Percentiles rank a stretch among this genome's conserved stretches.
These are phyloP conservation scores for Mycena galopus DNA, from an alignment of 768 basidiomycete genomes.

Conservation along the genomic window DNA sequence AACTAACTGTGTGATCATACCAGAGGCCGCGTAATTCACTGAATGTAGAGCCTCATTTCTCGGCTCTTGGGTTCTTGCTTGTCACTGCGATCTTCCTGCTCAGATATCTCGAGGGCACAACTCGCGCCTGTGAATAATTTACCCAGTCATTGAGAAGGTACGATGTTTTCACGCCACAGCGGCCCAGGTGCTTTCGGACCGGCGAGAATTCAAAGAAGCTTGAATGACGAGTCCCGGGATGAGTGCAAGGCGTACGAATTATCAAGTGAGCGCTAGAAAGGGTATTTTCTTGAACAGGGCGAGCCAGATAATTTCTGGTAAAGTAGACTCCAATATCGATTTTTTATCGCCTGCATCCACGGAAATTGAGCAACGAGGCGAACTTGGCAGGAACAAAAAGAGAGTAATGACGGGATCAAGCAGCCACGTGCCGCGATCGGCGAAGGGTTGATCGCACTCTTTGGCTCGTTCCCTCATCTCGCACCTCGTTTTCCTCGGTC, in stretches of 20 bases:
- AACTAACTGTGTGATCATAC: no score
- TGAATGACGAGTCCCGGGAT: neutral
- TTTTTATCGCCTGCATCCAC: neutral
- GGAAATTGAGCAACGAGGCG: neutral
- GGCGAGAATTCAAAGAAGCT: neutral
- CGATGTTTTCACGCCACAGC: no score
- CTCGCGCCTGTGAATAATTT: no score
- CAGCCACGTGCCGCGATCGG: constrained; percentile 3
- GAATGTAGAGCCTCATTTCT: no score
- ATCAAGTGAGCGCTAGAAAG: neutral
- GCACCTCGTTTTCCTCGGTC: constrained; percentile 10
- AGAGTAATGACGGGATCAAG: neutral
- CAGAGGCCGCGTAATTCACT: no score
- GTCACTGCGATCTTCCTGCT: no score
- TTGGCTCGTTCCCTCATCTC: constrained; percentile 9
- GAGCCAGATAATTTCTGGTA: neutral
- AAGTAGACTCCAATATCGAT: neutral
- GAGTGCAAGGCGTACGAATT: neutral
- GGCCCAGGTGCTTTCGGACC: no score
- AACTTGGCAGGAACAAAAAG: constrained; percentile 2
- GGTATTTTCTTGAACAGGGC: neutral
- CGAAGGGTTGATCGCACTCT: constrained; percentile 6
- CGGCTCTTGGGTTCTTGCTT: no score
- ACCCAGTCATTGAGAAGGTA: no score
- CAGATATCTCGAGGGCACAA: no score